A percentile compares a stretch with the other conserved stretches of the same genome.
phyloP scores from a whole-genome alignment of 129 eudicot genomes.

The Gnaphalium uliginosum region DNA sequence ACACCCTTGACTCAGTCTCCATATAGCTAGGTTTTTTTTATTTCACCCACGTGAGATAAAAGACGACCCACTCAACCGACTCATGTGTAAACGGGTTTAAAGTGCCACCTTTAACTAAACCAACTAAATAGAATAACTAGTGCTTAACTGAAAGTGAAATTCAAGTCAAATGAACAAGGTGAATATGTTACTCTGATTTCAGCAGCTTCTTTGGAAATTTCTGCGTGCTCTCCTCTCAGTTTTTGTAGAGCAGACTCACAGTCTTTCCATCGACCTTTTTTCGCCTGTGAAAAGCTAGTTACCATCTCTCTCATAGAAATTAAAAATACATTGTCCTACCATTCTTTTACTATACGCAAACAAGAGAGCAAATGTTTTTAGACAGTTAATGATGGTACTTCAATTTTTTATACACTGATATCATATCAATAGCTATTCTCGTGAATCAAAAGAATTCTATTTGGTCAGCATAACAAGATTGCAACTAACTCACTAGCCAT shows the following conservation, averaged over 20 bases:
- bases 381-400: background rate
- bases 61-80: too few species aligned
- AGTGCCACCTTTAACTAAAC: too few species aligned
- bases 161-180: background rate
- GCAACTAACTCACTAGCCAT: slow-evolving; percentile 72
- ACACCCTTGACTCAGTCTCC: too few species aligned
- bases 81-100: too few species aligned
- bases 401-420: background rate
- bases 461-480: background rate
- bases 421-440: slow-evolving; percentile 2
- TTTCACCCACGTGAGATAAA: too few species aligned
- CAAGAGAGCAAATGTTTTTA: background rate
- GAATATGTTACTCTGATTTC: background rate
- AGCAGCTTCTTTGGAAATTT: background rate
- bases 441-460: background rate
- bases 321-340: background rate
- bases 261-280: background rate
- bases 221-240: background rate
- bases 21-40: too few species aligned
- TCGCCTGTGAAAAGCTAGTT: background rate
- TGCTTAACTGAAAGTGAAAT: background rate
- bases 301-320: background rate
- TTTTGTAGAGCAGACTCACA: background rate
- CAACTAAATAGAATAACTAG: too few species aligned
- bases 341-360: background rate